phyloP scores from a whole-genome alignment of 2,329 filamentous ascomycete species.

The Thelonectria rubi region DNA sequence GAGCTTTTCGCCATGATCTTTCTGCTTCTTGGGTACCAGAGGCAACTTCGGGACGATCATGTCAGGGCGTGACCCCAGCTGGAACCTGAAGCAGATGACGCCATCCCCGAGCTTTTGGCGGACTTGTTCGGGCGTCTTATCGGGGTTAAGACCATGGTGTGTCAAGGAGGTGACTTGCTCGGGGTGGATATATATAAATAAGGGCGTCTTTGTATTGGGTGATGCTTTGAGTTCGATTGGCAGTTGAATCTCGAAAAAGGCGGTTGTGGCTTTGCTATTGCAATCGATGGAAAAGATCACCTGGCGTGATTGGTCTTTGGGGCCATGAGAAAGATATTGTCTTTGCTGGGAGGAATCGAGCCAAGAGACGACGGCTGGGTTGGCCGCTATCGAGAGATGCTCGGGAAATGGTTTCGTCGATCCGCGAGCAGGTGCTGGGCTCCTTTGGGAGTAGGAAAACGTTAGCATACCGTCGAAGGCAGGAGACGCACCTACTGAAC shows the following conservation, averaged over 20 bases:
- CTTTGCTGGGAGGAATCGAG: background rate
- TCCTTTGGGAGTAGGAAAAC: background rate
- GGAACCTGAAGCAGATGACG: background rate
- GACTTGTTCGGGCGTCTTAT: background rate
- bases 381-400: background rate
- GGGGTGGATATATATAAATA: background rate
- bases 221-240: background rate
- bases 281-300: background rate
- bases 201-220: background rate
- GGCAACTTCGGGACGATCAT: background rate
- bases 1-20: background rate
- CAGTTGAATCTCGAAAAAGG: conserved; percentile 5
- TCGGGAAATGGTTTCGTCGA: background rate
- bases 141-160: background rate
- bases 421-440: background rate
- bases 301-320: background rate
- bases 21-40: background rate
- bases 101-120: background rate
- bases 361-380: conserved; percentile 1
- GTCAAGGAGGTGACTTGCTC: background rate
- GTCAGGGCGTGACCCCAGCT: background rate
- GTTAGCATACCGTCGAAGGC: background rate
- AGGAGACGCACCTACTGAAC: conserved; percentile 4
- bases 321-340: background rate
- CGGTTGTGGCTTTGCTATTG: background rate